Evolutionary conservation across 495 filamentous ascomycete genomes (phyloP).

Genomic region (Aspergillus cavernicola): DNA sequence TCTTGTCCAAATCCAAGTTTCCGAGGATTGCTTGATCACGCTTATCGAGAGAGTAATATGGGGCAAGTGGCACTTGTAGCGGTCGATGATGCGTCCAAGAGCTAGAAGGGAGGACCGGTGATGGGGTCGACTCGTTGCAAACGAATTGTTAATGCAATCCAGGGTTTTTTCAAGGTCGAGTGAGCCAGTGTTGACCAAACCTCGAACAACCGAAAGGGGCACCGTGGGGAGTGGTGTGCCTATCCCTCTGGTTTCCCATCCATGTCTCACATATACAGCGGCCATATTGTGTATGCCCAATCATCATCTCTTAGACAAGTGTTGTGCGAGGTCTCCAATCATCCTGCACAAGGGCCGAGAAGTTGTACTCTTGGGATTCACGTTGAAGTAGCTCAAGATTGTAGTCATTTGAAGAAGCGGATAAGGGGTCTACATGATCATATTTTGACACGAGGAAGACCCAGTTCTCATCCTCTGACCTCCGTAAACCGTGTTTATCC

Average conservation of each 20-base stretch:
- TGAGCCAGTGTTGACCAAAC: neutral
- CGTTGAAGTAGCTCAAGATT: neutral
- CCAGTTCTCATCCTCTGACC: neutral
- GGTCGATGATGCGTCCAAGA: slow-evolving; percentile 1
- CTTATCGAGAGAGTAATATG: slow-evolving; percentile 2
- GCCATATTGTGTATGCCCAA: slow-evolving; percentile 5
- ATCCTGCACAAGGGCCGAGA: neutral
- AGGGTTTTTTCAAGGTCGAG: neutral
- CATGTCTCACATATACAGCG: neutral
- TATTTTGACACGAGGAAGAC: neutral
- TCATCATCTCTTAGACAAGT: neutral
- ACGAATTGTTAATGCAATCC: neutral
- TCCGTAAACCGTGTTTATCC: too few species aligned
- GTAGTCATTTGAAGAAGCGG: neutral
- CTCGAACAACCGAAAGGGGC: neutral
- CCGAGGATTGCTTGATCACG: neutral
- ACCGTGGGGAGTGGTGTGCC: neutral
- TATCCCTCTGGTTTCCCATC: neutral
- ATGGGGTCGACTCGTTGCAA: neutral
- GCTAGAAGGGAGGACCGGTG: slow-evolving; percentile 1
- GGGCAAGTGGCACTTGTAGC: slow-evolving; percentile 4
- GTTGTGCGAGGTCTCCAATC: neutral
- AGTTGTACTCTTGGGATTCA: neutral
- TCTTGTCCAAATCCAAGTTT: neutral
- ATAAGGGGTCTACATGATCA: neutral